A percentile compares a stretch with the other conserved stretches of the same genome.
phyloP scores from a whole-genome alignment of 2,329 filamentous ascomycete genomes.

The Herpotrichia juniperi region DNA sequence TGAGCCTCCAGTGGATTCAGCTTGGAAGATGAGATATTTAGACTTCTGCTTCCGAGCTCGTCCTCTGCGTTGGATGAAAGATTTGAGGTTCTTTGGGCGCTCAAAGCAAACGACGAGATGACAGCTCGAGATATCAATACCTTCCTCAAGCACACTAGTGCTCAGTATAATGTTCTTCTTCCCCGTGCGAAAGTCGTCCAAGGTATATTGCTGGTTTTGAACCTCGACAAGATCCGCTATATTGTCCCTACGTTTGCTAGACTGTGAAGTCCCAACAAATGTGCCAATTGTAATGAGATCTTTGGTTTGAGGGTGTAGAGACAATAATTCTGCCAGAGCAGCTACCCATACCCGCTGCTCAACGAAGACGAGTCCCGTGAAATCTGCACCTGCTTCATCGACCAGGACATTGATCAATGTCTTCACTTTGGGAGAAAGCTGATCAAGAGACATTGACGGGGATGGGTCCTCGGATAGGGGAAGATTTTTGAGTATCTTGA shows the following conservation, averaged over 20 bases:
- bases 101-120: constrained; percentile 71
- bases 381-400: constrained; percentile 34
- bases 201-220: constrained; percentile 56
- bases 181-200: constrained; percentile 61
- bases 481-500: constrained; percentile 25
- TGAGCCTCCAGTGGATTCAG: constrained; percentile 38
- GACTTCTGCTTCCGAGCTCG: constrained; percentile 65
- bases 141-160: constrained; percentile 66
- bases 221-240: constrained; percentile 57
- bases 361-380: constrained; percentile 55
- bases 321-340: constrained; percentile 48
- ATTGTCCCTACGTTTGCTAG: constrained; percentile 49
- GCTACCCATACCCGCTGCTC: constrained; percentile 53
- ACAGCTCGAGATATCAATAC: constrained; percentile 67
- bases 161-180: constrained; percentile 63
- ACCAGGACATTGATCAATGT: constrained; percentile 44
- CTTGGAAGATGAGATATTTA: constrained; percentile 59
- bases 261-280: constrained; percentile 60
- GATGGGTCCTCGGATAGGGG: constrained; percentile 8
- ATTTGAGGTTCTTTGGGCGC: constrained; percentile 65
- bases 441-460: constrained; percentile 18
- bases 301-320: constrained; percentile 33
- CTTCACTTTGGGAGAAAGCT: constrained; percentile 44
- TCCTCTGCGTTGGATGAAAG: constrained; percentile 69
- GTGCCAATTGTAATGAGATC: constrained; percentile 50